These are phyloP conservation scores for Hevea brasiliensis DNA, from an alignment of 345 rosid species.

Conservation along the genomic window DNA sequence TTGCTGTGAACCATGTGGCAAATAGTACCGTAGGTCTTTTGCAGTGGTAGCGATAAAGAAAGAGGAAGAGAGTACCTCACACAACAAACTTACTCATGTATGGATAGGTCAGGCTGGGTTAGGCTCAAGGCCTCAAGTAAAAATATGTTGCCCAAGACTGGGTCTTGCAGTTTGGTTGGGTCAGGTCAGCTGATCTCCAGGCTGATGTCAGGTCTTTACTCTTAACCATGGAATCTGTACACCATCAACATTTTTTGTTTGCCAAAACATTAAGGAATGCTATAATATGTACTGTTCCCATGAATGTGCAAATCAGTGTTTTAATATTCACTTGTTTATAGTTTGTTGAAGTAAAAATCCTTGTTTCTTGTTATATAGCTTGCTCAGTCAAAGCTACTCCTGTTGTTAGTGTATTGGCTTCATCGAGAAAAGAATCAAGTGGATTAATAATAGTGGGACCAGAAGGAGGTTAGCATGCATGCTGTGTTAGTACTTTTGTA, in stretches of 20 bases:
- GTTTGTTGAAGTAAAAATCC: neutral
- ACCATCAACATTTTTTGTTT: neutral
- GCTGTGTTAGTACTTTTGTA: neutral
- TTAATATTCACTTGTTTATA: neutral
- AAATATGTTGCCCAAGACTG: neutral
- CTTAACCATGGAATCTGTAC: neutral
- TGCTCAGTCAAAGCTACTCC: constrained; percentile 70
- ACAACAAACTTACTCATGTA: neutral
- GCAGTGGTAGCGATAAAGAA: neutral
- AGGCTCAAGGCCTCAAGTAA: neutral
- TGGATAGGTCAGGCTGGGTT: neutral
- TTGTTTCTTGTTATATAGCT: constrained; percentile 40
- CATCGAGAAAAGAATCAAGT: constrained; percentile 45
- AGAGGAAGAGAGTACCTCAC: neutral
- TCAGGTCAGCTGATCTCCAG: too few relatives aligned
- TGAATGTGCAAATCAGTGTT: neutral
- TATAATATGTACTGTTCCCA: neutral
- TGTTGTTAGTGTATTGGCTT: constrained; percentile 51
- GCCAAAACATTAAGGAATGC: neutral
- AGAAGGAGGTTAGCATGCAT: constrained; percentile 70
- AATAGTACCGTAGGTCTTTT: neutral
- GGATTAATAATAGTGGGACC: constrained; percentile 77
- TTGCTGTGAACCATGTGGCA: neutral
- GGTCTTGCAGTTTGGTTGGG: neutral
- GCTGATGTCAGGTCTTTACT: too few relatives aligned